Evolutionary conservation across 2,329 filamentous ascomycete genomes (phyloP), one percentile per base, ranked within the genome.

Genomic region (Tolypocladium tundrense): DNA sequence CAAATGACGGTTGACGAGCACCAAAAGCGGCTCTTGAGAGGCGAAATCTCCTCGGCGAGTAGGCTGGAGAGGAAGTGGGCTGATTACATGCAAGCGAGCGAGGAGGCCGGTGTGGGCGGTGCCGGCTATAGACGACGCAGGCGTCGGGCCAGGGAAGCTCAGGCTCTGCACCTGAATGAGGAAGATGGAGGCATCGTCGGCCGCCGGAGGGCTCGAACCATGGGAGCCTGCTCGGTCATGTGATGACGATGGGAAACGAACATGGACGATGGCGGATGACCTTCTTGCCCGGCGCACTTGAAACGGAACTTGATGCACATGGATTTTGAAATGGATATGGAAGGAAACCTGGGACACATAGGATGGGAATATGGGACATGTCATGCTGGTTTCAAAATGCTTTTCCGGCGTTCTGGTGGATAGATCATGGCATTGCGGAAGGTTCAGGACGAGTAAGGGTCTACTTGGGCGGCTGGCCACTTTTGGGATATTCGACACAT

Each of bases 1-100:
- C 93, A 97, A 73, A 90, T 90, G 75, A 97, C 91, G 0, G 91
- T 97, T 5, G 88, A 97, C 64, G 91, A 97, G 70, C 93, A 97
- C 72, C 91, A 86, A 56, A 93, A 92, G 74, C 84, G 92, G 4
- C 90, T 97, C 0, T 72, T 96, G 55, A 79, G 83, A 5, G 90
- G 90, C 8, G 89, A 96, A 61, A 81, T 91, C 59, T 77, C 79
- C 0, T 81, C 88, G 1, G 94, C 94, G 0, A 80, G 79, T 42
- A 79, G 90, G n/a, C 78, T 97, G 24, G 92, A 96, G 76, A 81
- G 86, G 62, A 95, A 93, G 70, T 97, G 93, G 93, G 88, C 88
- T 0, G 88, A 95, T 57, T 96, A 91, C 71, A 97, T 97, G 91
- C 90, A 95, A 74, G 86, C 90, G 19, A 89, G 84, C 55, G 91